Percentiles rank a stretch among this genome's conserved stretches.
Conservation (phyloP, 352 stramenopile species). For the Phytophthora syringae region DNA sequence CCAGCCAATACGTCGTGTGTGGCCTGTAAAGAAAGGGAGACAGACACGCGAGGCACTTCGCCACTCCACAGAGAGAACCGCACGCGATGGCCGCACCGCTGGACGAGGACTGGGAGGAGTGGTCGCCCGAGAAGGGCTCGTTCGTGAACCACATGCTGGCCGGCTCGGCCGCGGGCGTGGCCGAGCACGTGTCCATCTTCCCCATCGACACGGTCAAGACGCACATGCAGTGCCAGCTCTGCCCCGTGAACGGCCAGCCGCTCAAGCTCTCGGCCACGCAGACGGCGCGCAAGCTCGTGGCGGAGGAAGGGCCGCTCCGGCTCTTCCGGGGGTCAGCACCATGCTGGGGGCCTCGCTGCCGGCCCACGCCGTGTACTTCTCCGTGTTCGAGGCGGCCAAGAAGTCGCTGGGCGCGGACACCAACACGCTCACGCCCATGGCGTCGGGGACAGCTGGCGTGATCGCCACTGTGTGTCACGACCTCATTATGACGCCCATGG, state of each 20-base stretch:
- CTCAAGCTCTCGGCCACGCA: constrained; percentile 65
- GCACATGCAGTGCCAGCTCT: constrained; percentile 94
- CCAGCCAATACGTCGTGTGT: constrained; percentile 28
- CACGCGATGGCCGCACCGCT: constrained; percentile 29
- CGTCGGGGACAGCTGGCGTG: constrained; percentile 89
- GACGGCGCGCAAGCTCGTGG: constrained; percentile 66
- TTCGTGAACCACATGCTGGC: constrained; percentile 96
- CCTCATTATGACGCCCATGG: constrained; percentile 98
- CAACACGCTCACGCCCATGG: constrained; percentile 70
- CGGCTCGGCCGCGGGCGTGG: constrained; percentile 94
- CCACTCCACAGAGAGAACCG: neutral
- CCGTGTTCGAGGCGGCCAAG: constrained; percentile 92
- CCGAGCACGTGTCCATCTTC: constrained; percentile 98
- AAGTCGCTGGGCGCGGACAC: constrained; percentile 77
- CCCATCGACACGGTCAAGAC: constrained; percentile 95
- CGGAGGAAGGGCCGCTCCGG: constrained; percentile 74
- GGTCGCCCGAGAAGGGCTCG: constrained; percentile 91
- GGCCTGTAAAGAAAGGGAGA: constrained; percentile 38
- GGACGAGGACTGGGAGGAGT: constrained; percentile 94
- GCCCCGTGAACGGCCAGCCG: constrained; percentile 67
- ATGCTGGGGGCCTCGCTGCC: constrained; percentile 98
- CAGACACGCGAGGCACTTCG: neutral
- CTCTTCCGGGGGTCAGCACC: constrained; percentile 98
- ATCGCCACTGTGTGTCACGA: constrained; percentile 97
- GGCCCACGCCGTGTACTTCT: constrained; percentile 95